A percentile compares a stretch with the other conserved stretches of the same genome.
Evolutionary conservation across 2,329 filamentous ascomycete genomes (phyloP).

Genomic region (Colletotrichum ledebouriae): DNA sequence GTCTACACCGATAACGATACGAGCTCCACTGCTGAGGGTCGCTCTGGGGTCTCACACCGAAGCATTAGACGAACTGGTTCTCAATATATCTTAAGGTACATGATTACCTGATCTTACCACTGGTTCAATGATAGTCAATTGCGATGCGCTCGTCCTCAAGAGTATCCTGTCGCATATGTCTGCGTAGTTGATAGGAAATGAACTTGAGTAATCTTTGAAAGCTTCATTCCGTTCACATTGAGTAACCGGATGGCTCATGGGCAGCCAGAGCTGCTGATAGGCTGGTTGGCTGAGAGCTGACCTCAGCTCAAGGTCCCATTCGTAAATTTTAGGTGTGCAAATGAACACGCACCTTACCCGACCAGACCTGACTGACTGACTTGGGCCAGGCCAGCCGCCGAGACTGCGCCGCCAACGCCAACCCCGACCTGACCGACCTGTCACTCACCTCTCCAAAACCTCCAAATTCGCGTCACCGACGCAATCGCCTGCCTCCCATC

Average conservation of each 20-base stretch:
- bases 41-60: constrained; percentile 5
- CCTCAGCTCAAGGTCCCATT: constrained; percentile 34
- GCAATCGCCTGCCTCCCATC: constrained; percentile 28
- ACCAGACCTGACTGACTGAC: constrained; percentile 3
- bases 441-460: constrained; percentile 40
- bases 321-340: constrained; percentile 36
- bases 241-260: background rate
- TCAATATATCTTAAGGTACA: background rate
- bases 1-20: constrained; percentile 11
- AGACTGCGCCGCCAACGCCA: constrained; percentile 13
- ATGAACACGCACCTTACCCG: constrained; percentile 6
- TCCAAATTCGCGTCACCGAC: constrained; percentile 41
- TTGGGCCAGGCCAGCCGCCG: constrained; percentile 24
- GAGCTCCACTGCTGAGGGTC: background rate
- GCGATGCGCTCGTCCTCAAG: background rate
- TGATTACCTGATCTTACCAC: background rate
- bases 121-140: too few species aligned
- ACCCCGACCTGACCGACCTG: constrained; percentile 20
- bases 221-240: background rate
- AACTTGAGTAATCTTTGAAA: background rate
- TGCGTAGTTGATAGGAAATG: background rate
- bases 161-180: too few species aligned
- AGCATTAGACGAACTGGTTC: constrained; percentile 24
- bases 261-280: constrained; percentile 30
- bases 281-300: constrained; percentile 30